Evolutionary conservation across 305 asterid species (phyloP).

Genomic region (Ajuga reptans): DNA sequence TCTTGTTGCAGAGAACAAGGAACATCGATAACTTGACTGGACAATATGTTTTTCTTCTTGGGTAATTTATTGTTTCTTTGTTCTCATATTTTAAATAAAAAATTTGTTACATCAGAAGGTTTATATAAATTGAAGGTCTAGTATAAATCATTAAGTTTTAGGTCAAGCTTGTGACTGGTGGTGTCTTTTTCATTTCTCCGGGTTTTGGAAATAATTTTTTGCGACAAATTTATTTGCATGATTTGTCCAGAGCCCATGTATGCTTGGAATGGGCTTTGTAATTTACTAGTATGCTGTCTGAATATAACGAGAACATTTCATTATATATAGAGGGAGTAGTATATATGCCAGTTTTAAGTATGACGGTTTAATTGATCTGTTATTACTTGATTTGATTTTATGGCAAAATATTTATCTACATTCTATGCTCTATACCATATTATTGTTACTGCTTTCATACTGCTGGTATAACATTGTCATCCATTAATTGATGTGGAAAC

Average conservation of each 20-base stretch:
- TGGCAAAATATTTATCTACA: background rate
- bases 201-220: background rate
- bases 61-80: conserved; percentile 35
- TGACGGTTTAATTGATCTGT: background rate
- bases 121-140: background rate
- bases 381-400: background rate
- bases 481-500: background rate
- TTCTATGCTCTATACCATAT: background rate
- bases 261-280: background rate
- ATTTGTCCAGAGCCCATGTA: background rate
- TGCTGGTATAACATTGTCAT: background rate
- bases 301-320: background rate
- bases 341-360: background rate
- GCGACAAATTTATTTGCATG: background rate
- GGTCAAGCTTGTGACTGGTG: background rate
- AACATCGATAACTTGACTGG: conserved; percentile 93
- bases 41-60: conserved; percentile 81
- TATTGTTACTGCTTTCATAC: too few species aligned
- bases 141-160: background rate
- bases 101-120: background rate
- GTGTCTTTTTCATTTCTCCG: background rate
- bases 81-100: background rate
- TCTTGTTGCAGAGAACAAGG: conserved; percentile 86
- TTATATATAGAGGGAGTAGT: background rate
- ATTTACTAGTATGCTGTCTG: background rate